Percentiles rank a stretch among this genome's conserved stretches.
These are phyloP conservation scores for Colletotrichum theobromicola DNA, from an alignment of 2,329 filamentous ascomycete species.

Conservation along the genomic window DNA sequence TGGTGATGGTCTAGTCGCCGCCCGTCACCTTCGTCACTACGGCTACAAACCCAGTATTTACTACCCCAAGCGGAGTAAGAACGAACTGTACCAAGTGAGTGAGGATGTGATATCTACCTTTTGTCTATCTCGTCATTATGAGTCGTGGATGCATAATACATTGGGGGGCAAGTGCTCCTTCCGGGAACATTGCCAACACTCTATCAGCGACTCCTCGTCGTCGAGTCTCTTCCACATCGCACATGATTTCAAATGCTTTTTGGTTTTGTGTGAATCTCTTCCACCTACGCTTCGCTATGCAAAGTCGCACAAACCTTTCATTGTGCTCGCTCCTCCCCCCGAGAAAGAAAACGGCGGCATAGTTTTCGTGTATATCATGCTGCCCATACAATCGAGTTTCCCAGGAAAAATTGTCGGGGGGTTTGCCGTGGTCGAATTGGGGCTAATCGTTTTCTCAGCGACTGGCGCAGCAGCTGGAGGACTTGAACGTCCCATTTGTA, in stretches of 20 bases:
- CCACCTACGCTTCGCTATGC: slow-evolving; percentile 7
- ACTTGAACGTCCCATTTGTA: slow-evolving; percentile 83
- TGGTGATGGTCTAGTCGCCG: slow-evolving; percentile 93
- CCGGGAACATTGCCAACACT: background rate
- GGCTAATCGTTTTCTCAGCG: slow-evolving; percentile 59
- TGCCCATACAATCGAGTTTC: background rate
- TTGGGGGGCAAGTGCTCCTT: background rate
- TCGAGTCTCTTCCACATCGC: background rate
- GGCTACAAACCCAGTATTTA: slow-evolving; percentile 89
- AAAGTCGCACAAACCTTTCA: background rate
- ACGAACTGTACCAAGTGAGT: slow-evolving; percentile 82
- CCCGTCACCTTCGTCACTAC: slow-evolving; percentile 89
- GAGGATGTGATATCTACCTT: background rate
- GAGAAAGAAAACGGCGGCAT: slow-evolving; percentile 10
- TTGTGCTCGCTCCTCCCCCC: background rate
- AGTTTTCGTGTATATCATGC: background rate
- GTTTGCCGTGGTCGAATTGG: background rate
- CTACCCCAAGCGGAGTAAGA: slow-evolving; percentile 91
- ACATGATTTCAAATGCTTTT: background rate
- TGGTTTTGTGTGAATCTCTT: background rate
- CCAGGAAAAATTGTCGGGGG: background rate
- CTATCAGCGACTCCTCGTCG: slow-evolving; percentile 11
- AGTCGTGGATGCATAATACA: background rate
- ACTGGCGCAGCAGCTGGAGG: slow-evolving; percentile 81
- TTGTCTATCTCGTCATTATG: slow-evolving; percentile 12